phyloP scores from a whole-genome alignment of 768 basidiomycete genomes.

The Tylopilus balloui region DNA sequence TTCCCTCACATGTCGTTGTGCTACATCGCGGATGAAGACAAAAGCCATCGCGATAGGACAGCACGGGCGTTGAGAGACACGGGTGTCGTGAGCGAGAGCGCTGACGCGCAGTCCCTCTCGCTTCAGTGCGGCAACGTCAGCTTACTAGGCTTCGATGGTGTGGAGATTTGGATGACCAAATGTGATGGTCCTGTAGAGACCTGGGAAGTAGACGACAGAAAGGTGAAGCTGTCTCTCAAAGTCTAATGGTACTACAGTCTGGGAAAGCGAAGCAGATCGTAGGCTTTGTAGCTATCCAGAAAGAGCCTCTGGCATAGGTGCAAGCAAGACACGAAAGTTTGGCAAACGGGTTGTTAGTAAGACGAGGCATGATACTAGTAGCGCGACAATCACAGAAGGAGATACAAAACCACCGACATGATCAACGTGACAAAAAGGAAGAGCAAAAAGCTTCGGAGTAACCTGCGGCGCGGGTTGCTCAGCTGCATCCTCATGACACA shows the following conservation, averaged over 20 bases:
- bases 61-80: slow-evolving; percentile 39
- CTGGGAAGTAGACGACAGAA: slow-evolving; percentile 48
- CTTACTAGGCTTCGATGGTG: slow-evolving; percentile 41
- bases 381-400: background rate
- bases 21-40: slow-evolving; percentile 68
- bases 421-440: slow-evolving; percentile 6
- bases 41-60: slow-evolving; percentile 46
- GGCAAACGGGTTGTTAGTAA: background rate
- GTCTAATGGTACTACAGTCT: background rate
- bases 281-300: background rate
- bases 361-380: background rate
- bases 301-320: background rate
- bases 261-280: background rate
- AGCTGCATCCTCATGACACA: slow-evolving; percentile 18
- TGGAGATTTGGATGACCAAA: slow-evolving; percentile 55
- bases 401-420: slow-evolving; percentile 3
- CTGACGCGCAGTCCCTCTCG: slow-evolving; percentile 19
- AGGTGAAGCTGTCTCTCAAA: slow-evolving; percentile 18
- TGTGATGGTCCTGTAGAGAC: slow-evolving; percentile 58
- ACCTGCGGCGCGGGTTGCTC: background rate
- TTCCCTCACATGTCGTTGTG: slow-evolving; percentile 73
- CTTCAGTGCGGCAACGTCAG: slow-evolving; percentile 27
- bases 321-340: background rate
- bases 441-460: slow-evolving; percentile 3
- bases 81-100: slow-evolving; percentile 33